Evolutionary conservation across 2,329 filamentous ascomycete species (phyloP).

Genomic region (Ceratocystis harringtonii): DNA sequence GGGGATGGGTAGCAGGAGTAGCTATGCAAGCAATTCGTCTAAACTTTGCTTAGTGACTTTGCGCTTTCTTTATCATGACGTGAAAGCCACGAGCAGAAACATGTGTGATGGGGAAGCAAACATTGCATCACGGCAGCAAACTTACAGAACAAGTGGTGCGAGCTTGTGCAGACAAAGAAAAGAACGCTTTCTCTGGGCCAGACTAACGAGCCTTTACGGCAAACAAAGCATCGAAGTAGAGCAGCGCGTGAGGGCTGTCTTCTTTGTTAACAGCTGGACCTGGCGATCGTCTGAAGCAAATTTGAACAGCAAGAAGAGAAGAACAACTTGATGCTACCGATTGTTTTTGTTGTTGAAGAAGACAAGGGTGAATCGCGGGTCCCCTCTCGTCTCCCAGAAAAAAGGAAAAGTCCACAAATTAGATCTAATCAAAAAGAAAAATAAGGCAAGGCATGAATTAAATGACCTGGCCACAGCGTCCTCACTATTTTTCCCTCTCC

Average conservation of each 20-base stretch:
- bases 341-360: no score
- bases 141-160: no score
- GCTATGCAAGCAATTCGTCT: not conserved
- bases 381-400: not conserved
- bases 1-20: not conserved
- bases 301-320: not conserved
- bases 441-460: not conserved
- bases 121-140: no score
- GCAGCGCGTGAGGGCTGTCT: not conserved
- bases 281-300: not conserved
- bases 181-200: not conserved
- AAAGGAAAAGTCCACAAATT: not conserved
- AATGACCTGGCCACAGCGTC: not conserved
- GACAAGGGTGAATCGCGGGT: no score
- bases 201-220: conserved; percentile 1
- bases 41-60: no score
- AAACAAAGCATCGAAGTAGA: conserved; percentile 1
- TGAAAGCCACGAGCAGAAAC: no score
- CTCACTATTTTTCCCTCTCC: not conserved
- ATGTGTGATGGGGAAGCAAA: no score
- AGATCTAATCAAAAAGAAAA: no score
- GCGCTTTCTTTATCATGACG: no score
- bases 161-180: conserved; percentile 6
- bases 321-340: no score
- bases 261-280: not conserved